These are phyloP conservation scores for Solanum hybrid DNA, from an alignment of 305 asterid genomes.

Conservation along the genomic window DNA sequence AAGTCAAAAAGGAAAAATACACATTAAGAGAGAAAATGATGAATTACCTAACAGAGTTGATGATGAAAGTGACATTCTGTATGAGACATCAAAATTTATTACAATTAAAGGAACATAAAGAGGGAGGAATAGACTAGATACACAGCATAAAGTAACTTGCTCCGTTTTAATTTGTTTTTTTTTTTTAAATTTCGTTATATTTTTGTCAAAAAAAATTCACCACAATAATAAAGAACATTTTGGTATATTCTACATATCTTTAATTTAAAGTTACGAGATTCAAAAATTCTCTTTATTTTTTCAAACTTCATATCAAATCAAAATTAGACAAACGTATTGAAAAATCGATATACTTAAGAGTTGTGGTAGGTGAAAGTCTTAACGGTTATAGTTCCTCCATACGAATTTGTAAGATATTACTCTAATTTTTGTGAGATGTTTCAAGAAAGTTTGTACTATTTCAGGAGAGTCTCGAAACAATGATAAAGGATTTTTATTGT, in stretches of 20 bases:
- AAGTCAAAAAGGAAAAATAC: neutral
- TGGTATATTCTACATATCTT: no score
- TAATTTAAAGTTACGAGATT: neutral
- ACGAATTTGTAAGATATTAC: neutral
- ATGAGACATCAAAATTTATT: neutral
- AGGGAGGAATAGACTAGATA: neutral
- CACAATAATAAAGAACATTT: neutral
- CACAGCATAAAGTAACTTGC: neutral
- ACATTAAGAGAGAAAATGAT: neutral
- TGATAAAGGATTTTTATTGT: neutral
- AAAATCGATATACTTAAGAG: neutral
- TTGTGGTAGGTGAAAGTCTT: neutral
- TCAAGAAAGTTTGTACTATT: neutral
- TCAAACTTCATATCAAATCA: no score
- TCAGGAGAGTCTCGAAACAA: neutral
- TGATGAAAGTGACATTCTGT: neutral
- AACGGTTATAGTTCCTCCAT: neutral
- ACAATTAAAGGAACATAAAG: neutral
- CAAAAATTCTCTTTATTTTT: no score
- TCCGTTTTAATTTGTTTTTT: neutral
- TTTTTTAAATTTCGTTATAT: no score
- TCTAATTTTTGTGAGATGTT: neutral
- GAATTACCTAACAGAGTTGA: neutral
- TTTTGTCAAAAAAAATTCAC: neutral
- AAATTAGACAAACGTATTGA: neutral